These are phyloP conservation scores for Aspergillus amoenus DNA, from an alignment of 2,329 filamentous ascomycete species.

Conservation along the genomic window DNA sequence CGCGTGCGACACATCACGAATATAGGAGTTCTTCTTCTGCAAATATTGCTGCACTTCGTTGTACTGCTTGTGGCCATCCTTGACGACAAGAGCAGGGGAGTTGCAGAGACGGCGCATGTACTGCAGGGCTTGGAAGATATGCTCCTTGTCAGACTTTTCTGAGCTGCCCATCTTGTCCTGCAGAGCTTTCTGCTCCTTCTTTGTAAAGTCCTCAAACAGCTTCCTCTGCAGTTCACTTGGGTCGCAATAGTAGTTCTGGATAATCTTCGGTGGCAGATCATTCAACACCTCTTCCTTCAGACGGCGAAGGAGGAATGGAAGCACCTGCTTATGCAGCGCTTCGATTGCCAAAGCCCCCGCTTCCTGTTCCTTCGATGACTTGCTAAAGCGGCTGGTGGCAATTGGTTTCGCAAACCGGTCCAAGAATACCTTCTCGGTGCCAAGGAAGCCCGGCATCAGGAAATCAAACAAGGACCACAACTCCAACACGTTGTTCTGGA, in stretches of 20 bases:
- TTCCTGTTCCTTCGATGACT: constrained; percentile 97
- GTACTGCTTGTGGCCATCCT: constrained; percentile 87
- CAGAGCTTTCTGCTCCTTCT: constrained; percentile 86
- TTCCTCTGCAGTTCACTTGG: constrained; percentile 91
- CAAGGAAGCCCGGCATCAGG: constrained; percentile 96
- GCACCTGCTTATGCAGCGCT: constrained; percentile 95
- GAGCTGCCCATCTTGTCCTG: constrained; percentile 77
- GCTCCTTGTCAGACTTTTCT: constrained; percentile 92
- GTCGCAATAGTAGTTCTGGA: constrained; percentile 99
- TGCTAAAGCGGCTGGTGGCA: constrained; percentile 89
- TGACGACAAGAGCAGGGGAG: constrained; percentile 93
- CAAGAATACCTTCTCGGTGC: constrained; percentile 93
- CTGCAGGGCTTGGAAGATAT: constrained; percentile 98
- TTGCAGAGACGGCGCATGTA: constrained; percentile 99
- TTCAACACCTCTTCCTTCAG: constrained; percentile 97
- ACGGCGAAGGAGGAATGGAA: constrained; percentile 92
- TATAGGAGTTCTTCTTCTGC: constrained; percentile 71
- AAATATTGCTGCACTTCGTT: constrained; percentile 82
- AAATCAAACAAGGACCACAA: constrained; percentile 99
- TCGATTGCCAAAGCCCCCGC: constrained; percentile 94
- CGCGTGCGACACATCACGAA: constrained; percentile 84
- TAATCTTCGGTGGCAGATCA: constrained; percentile 93
- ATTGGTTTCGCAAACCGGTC: constrained; percentile 95
- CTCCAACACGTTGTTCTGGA: constrained; percentile 96
- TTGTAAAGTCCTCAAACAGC: constrained; percentile 94